Percentiles rank a stretch among this genome's conserved stretches.
Evolutionary conservation across 805 yeast genomes (phyloP).

Genomic region (Zygoascus ofunaensis): DNA sequence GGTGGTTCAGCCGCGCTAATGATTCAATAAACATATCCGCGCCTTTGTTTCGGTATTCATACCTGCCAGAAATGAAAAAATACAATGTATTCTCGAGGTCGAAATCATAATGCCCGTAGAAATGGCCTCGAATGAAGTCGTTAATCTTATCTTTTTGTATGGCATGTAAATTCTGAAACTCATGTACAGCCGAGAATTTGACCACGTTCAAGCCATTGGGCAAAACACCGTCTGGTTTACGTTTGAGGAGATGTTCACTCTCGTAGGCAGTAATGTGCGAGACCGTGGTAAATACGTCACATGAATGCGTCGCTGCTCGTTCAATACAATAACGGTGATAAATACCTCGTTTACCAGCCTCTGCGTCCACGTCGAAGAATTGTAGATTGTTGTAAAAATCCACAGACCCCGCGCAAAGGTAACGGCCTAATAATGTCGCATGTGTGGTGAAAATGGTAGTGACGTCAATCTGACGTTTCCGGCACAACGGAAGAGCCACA

Average conservation of each 20-base stretch:
- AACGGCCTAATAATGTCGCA: conserved; percentile 91
- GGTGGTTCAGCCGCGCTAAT: conserved; percentile 83
- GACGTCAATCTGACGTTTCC: conserved; percentile 84
- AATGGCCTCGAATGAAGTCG: conserved; percentile 93
- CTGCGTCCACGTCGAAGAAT: conserved; percentile 89
- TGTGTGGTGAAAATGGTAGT: conserved; percentile 96
- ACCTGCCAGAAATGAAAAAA: conserved; percentile 94
- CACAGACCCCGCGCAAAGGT: conserved; percentile 91
- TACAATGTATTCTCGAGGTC: conserved; percentile 89
- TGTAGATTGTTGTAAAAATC: conserved; percentile 91
- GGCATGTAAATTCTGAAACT: conserved; percentile 94
- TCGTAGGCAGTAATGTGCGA: conserved; percentile 97
- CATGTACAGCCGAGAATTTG: conserved; percentile 95
- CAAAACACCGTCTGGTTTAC: conserved; percentile 96
- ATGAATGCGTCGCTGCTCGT: conserved; percentile 90
- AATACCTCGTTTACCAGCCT: conserved; percentile 96
- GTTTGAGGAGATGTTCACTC: conserved; percentile 80
- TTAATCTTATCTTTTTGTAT: conserved; percentile 81
- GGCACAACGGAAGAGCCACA: conserved; percentile 83
- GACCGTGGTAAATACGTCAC: conserved; percentile 96
- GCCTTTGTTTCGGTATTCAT: conserved; percentile 94
- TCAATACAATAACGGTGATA: conserved; percentile 96
- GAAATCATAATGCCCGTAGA: conserved; percentile 93
- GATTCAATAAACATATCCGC: conserved; percentile 92
- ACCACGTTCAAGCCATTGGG: conserved; percentile 95